A percentile compares a stretch with the other conserved stretches of the same genome.
phyloP scores from a whole-genome alignment of 257 asterid species.

The Fraxinus quadrangulata region DNA sequence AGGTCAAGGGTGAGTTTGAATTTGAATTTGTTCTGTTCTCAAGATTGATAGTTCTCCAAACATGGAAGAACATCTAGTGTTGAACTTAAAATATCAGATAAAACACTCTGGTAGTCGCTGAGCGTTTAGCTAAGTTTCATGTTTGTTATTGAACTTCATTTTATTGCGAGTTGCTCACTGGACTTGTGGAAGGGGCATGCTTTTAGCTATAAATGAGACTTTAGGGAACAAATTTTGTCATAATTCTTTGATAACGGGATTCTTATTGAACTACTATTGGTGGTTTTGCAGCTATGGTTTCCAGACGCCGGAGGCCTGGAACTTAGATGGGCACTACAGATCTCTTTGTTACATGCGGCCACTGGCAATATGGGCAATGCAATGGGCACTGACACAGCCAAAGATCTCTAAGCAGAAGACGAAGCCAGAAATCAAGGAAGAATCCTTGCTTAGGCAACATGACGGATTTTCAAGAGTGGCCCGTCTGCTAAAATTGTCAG shows the following conservation, averaged over 20 bases:
- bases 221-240: background rate
- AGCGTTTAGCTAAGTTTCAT: background rate
- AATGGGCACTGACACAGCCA: conserved; percentile 77
- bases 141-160: background rate
- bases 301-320: conserved; percentile 94
- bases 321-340: conserved; percentile 68
- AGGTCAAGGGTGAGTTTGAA: conserved; percentile 71
- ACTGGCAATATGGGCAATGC: conserved; percentile 97
- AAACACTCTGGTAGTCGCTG: background rate
- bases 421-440: conserved; percentile 54
- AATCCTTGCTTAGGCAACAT: conserved; percentile 63
- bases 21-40: conserved; percentile 1
- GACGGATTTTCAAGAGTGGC: conserved; percentile 76
- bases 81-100: background rate
- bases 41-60: background rate
- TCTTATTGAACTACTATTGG: background rate
- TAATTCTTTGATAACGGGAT: background rate
- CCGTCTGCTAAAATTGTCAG: conserved; percentile 63
- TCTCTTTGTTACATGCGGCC: conserved; percentile 92
- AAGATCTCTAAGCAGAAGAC: conserved; percentile 40
- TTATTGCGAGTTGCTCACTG: background rate
- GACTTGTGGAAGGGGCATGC: background rate
- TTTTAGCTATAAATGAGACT: background rate
- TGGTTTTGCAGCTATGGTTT: conserved; percentile 62
- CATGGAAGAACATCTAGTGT: background rate